These are phyloP conservation scores for Canavalia gladiata DNA, from an alignment of 306 rosid species.

Conservation along the genomic window DNA sequence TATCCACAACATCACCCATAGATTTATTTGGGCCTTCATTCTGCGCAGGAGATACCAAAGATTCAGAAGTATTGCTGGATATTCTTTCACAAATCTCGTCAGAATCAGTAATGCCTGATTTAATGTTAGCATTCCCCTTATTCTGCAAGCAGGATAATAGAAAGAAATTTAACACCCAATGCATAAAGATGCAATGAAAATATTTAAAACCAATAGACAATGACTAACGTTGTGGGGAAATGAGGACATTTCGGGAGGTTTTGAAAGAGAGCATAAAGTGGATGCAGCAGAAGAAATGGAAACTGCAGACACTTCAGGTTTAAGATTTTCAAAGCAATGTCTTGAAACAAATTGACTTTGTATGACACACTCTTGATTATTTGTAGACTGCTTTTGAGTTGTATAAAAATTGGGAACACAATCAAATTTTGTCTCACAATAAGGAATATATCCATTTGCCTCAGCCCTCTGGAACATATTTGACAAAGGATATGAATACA, in stretches of 20 bases:
- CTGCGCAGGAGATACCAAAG: constrained; percentile 49
- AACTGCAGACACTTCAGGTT: constrained; percentile 52
- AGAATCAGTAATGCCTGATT: constrained; percentile 44
- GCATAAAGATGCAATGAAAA: constrained; percentile 34
- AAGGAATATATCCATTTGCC: constrained; percentile 66
- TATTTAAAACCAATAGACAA: constrained; percentile 23
- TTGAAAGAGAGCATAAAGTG: constrained; percentile 55
- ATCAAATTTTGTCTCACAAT: constrained; percentile 61
- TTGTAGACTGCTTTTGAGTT: constrained; percentile 48
- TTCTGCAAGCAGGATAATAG: constrained; percentile 51
- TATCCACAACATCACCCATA: constrained; percentile 46
- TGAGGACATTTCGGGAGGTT: constrained; percentile 47
- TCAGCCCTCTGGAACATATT: constrained; percentile 60
- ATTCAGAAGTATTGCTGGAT: constrained; percentile 45
- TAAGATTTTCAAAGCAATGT: background rate
- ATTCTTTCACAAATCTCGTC: constrained; percentile 52
- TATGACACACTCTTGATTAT: constrained; percentile 45
- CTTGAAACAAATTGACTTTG: constrained; percentile 38
- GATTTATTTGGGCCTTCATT: constrained; percentile 48
- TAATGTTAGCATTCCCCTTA: constrained; percentile 48
- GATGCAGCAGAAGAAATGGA: constrained; percentile 60
- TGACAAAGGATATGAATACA: constrained; percentile 61
- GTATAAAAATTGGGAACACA: constrained; percentile 38
- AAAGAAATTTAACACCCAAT: constrained; percentile 1
- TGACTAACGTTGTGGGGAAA: constrained; percentile 58